A percentile compares a stretch with the other conserved stretches of the same genome.
phyloP scores from a whole-genome alignment of 225 moss, liverwort and hornwort species.

The Ulota crispa region DNA sequence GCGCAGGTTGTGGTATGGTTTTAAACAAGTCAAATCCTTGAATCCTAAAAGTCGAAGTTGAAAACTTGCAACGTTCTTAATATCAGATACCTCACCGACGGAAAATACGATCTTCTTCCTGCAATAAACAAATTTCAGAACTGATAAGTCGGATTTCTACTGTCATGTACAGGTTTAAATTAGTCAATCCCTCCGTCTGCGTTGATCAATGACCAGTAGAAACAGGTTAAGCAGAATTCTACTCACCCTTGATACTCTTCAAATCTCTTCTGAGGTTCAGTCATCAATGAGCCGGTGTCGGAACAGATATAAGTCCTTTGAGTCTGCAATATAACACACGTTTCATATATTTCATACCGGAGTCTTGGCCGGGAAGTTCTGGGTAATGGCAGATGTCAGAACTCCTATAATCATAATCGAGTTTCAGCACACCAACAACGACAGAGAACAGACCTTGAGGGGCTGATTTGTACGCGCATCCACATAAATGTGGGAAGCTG shows the following conservation, averaged over 20 bases:
- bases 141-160: not conserved
- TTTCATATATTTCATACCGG: conserved; percentile 11
- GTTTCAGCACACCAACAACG: conserved; percentile 16
- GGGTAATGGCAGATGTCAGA: not conserved
- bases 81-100: conserved; percentile 70
- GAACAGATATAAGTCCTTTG: conserved; percentile 77
- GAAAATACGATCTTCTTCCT: conserved; percentile 79
- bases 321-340: conserved; percentile 57
- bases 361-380: conserved; percentile 9
- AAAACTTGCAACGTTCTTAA: conserved; percentile 70
- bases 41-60: conserved; percentile 94
- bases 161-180: not conserved
- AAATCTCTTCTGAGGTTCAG: conserved; percentile 79
- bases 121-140: conserved; percentile 28
- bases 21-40: conserved; percentile 69
- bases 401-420: conserved; percentile 9
- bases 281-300: conserved; percentile 79
- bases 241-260: conserved; percentile 85
- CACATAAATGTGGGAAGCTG: conserved; percentile 84
- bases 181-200: conserved; percentile 10
- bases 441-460: conserved; percentile 65
- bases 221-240: conserved; percentile 8
- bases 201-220: conserved; percentile 3
- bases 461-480: conserved; percentile 85
- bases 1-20: conserved; percentile 84